Evolutionary conservation across 2,329 filamentous ascomycete genomes (phyloP).

Genomic region (Mycosphaerella arachidis): DNA sequence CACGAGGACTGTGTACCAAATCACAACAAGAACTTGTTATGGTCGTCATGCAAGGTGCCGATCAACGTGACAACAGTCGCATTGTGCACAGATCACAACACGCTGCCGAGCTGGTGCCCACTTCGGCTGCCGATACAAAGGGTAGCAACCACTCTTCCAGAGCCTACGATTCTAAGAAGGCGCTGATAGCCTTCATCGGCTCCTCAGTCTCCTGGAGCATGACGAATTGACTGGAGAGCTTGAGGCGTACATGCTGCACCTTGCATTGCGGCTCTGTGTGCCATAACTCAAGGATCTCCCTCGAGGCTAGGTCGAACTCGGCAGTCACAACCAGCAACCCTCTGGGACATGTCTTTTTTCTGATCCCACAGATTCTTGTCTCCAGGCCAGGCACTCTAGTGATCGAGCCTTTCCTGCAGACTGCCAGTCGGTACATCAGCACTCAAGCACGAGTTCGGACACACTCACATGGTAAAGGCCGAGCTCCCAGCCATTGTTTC

Average conservation of each 20-base stretch:
- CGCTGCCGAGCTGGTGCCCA: background rate
- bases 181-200: background rate
- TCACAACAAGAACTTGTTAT: background rate
- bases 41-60: background rate
- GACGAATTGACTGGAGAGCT: background rate
- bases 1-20: background rate
- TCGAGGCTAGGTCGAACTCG: background rate
- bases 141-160: background rate
- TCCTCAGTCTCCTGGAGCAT: slow-evolving; percentile 1
- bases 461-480: background rate
- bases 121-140: background rate
- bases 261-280: background rate
- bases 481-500: background rate
- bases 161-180: background rate
- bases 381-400: background rate
- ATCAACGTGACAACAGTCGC: background rate
- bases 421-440: background rate
- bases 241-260: background rate
- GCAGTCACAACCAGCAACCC: background rate
- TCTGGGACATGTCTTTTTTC: background rate
- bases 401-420: background rate
- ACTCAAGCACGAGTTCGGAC: too few species aligned
- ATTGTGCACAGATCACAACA: background rate
- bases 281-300: background rate
- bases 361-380: background rate